Conservation (phyloP, 441 rosid species). For the Theobroma grandiflorum region DNA sequence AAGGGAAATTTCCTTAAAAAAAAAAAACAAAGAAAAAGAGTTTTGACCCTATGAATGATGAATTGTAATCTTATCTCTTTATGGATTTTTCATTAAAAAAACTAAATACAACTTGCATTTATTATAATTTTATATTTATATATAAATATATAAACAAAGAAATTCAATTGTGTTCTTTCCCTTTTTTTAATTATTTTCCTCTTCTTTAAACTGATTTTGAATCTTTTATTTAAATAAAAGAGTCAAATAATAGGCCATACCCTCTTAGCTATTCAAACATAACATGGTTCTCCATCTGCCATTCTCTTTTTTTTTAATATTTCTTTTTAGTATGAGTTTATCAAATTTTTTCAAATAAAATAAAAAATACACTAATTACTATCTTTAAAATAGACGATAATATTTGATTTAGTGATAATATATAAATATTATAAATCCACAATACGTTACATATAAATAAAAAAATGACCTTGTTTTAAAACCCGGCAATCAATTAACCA, state of each 20-base stretch:
- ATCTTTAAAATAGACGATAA: background rate
- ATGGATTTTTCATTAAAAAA: background rate
- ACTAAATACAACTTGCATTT: background rate
- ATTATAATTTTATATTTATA: too few species aligned
- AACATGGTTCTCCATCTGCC: background rate
- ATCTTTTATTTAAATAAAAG: background rate
- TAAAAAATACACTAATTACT: background rate
- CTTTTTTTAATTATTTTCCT: background rate
- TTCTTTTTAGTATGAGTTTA: background rate
- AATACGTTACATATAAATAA: background rate
- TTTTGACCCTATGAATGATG: background rate
- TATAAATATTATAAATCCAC: too few species aligned
- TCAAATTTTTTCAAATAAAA: background rate
- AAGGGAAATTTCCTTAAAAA: background rate
- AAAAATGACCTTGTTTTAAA: background rate
- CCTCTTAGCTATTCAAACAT: background rate
- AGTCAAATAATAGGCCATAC: background rate
- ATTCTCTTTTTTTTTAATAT: background rate
- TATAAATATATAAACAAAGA: background rate
- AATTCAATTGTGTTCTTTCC: background rate
- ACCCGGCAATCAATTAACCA: background rate
- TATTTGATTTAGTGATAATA: too few species aligned
- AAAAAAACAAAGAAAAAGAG: background rate
- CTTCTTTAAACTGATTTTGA: background rate
- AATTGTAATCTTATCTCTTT: background rate